Percentiles rank a stretch among this genome's conserved stretches.
Evolutionary conservation across 768 basidiomycete genomes (phyloP).

Genomic region (Dictyophora rubrovolvata): DNA sequence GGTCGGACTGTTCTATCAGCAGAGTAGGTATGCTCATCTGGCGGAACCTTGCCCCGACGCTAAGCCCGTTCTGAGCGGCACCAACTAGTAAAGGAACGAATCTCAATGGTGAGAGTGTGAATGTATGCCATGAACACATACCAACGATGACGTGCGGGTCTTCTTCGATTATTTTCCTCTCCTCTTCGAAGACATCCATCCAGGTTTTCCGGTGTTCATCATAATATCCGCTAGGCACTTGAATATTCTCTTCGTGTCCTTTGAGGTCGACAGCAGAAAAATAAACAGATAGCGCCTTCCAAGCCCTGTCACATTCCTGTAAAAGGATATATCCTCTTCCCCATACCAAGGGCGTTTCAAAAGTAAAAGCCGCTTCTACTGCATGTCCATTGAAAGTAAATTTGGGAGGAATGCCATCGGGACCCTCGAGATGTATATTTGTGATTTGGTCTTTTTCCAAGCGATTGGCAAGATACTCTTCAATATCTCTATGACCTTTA

Average conservation of each 20-base stretch:
- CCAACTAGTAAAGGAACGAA: conserved; percentile 24
- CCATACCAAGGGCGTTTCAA: conserved; percentile 9
- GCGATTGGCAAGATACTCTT: conserved; percentile 7
- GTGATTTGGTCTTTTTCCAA: conserved; percentile 9
- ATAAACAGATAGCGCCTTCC: conserved; percentile 16
- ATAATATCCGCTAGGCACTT: conserved; percentile 10
- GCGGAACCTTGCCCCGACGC: conserved; percentile 32
- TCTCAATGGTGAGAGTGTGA: neutral
- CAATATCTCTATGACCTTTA: conserved; percentile 13
- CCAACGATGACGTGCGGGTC: conserved; percentile 17
- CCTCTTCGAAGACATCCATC: conserved; percentile 11
- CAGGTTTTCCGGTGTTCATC: conserved; percentile 13
- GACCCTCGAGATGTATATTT: conserved; percentile 13
- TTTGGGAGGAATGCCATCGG: neutral
- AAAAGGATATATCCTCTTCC: conserved; percentile 15
- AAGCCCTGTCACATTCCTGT: conserved; percentile 3
- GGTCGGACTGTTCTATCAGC: conserved; percentile 25
- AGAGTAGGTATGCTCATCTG: conserved; percentile 30
- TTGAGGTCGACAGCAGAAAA: conserved; percentile 14
- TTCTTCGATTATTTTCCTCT: conserved; percentile 9
- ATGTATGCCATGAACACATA: neutral
- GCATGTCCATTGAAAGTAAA: neutral
- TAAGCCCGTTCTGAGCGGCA: conserved; percentile 33
- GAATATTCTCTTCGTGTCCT: conserved; percentile 16
- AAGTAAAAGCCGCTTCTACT: conserved; percentile 17